phyloP scores from a whole-genome alignment of 148 eudicot genomes.

The Salicornia ramosissima region DNA sequence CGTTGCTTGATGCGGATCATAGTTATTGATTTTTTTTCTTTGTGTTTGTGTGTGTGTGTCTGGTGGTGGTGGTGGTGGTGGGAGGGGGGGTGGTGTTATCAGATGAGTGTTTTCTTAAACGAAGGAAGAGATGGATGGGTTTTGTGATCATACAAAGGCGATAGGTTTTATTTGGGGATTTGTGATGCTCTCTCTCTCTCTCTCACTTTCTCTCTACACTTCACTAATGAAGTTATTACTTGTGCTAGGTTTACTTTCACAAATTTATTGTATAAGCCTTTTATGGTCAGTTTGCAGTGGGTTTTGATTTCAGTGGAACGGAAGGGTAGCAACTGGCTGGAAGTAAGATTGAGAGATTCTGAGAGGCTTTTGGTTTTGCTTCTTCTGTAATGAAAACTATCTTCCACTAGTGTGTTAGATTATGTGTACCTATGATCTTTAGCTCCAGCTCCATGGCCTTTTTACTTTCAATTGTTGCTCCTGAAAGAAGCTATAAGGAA shows the following conservation, averaged over 20 bases:
- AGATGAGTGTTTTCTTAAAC: conserved; percentile 3
- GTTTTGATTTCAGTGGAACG: conserved; percentile 17
- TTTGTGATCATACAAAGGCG: conserved; percentile 7
- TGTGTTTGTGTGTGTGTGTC: too few species aligned
- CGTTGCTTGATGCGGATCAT: conserved; percentile 38
- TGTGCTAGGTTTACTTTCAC: conserved; percentile 9
- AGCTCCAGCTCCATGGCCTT: conserved; percentile 35
- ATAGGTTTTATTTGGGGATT: conserved; percentile 1
- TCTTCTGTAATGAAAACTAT: not conserved
- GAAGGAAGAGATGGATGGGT: conserved; percentile 3
- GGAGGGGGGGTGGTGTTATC: not conserved
- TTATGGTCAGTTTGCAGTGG: not conserved
- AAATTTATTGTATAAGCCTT: not conserved
- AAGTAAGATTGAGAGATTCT: conserved; percentile 33
- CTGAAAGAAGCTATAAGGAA: conserved; percentile 42
- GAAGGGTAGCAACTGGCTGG: conserved; percentile 34
- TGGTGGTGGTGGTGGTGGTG: too few species aligned
- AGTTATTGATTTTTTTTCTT: conserved; percentile 18
- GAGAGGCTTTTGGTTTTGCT: conserved; percentile 26
- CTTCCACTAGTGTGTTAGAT: conserved; percentile 27
- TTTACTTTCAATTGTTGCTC: conserved; percentile 33
- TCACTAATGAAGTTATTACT: not conserved
- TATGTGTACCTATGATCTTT: conserved; percentile 30
- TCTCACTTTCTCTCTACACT: not conserved
- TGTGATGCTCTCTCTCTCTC: conserved; percentile 3